Evolutionary conservation across 2,329 filamentous ascomycete genomes (phyloP).

Genomic region (Apiospora saccharicola): DNA sequence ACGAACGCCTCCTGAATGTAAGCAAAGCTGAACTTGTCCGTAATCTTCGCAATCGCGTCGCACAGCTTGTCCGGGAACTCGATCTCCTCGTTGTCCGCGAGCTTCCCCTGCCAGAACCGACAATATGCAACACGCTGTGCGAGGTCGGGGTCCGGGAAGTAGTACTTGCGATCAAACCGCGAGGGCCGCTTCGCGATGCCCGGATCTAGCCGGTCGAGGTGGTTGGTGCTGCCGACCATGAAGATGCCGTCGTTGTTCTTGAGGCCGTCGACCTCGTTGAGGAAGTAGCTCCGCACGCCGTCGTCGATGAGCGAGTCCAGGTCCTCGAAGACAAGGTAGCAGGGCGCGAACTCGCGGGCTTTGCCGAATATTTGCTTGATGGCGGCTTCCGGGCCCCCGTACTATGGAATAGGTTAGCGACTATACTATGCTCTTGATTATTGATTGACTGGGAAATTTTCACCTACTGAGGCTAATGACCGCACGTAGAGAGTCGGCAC

Average conservation of each 20-base stretch:
- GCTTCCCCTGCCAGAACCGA: conserved; percentile 67
- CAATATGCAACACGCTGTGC: conserved; percentile 66
- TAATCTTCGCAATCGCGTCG: conserved; percentile 66
- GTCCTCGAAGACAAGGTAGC: conserved; percentile 76
- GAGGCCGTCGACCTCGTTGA: conserved; percentile 77
- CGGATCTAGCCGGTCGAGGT: conserved; percentile 71
- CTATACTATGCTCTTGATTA: not conserved
- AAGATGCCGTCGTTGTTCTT: conserved; percentile 75
- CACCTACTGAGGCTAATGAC: conserved; percentile 64
- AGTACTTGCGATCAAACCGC: conserved; percentile 72
- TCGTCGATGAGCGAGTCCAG: conserved; percentile 72
- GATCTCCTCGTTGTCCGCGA: conserved; percentile 63
- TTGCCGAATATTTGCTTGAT: conserved; percentile 63
- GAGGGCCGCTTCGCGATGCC: conserved; percentile 72
- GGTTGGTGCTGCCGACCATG: conserved; percentile 72
- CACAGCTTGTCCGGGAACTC: conserved; percentile 68
- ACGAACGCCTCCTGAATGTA: conserved; percentile 77
- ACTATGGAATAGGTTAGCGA: conserved; percentile 43
- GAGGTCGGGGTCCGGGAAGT: conserved; percentile 64
- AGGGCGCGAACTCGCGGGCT: conserved; percentile 69
- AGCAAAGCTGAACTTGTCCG: conserved; percentile 71
- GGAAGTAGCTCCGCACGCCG: conserved; percentile 69
- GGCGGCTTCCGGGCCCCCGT: conserved; percentile 61
- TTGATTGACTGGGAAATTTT: conserved; percentile 47
- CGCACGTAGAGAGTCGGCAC: conserved; percentile 69